phyloP scores from a whole-genome alignment of 106 monocot genomes.

The Apostasia ramifera region DNA sequence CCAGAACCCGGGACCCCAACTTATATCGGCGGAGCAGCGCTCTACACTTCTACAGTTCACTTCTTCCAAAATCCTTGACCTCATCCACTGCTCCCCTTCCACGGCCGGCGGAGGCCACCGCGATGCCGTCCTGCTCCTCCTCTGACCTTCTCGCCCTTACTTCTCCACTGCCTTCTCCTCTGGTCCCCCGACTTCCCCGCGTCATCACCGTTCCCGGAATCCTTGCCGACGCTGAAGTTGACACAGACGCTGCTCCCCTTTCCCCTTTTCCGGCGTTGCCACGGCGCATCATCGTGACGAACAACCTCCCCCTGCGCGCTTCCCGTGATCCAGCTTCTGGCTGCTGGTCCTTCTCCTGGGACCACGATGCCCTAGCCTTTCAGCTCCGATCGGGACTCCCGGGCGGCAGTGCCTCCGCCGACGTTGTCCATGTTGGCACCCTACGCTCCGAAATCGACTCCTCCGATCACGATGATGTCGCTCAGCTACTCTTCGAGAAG shows the following conservation, averaged over 20 bases:
- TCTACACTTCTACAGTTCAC: too few species aligned
- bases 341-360: conserved; percentile 26
- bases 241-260: conserved; percentile 1
- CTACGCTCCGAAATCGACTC: conserved; percentile 31
- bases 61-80: too few species aligned
- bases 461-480: conserved; percentile 37
- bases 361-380: conserved; percentile 34
- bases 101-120: too few species aligned
- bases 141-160: conserved; percentile 35
- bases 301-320: conserved; percentile 33
- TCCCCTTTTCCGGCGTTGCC: conserved; percentile 14
- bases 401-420: conserved; percentile 3
- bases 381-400: conserved; percentile 24
- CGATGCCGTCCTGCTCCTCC: conserved; percentile 36
- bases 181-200: conserved; percentile 22
- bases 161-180: conserved; percentile 16
- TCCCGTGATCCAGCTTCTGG: conserved; percentile 5
- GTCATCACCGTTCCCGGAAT: conserved; percentile 33
- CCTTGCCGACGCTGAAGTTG: conserved; percentile 27
- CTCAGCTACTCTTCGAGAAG: conserved; percentile 30
- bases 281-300: conserved; percentile 35
- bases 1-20: too few species aligned
- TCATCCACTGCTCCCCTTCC: too few species aligned
- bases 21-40: too few species aligned
- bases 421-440: conserved; percentile 40